Conservation (phyloP, 768 basidiomycete species). For the Leucosporidium creatinivorum region DNA sequence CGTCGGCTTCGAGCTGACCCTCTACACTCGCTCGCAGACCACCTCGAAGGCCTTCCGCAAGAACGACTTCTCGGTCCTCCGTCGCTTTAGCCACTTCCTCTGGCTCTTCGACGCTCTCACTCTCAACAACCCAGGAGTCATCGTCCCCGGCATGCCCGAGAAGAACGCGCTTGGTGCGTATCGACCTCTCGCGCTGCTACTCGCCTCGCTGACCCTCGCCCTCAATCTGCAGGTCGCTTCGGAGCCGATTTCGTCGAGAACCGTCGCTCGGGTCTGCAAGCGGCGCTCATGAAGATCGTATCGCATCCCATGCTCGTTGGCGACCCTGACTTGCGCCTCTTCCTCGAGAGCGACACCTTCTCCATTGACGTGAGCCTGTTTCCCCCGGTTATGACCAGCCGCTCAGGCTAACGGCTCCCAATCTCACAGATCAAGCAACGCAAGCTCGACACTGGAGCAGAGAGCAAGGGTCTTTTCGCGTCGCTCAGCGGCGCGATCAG, state of each 20-base stretch:
- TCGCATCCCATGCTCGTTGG: constrained; percentile 83
- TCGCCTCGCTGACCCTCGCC: background rate
- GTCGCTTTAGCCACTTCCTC: constrained; percentile 95
- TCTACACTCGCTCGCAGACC: constrained; percentile 16
- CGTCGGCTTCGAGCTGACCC: constrained; percentile 6
- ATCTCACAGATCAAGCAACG: constrained; percentile 70
- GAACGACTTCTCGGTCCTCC: constrained; percentile 79
- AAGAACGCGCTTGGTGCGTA: constrained; percentile 69
- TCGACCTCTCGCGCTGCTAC: background rate
- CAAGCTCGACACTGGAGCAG: constrained; percentile 66
- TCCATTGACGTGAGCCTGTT: constrained; percentile 63
- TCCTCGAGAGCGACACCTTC: constrained; percentile 90
- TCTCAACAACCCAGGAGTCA: constrained; percentile 87
- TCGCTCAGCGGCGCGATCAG: constrained; percentile 36
- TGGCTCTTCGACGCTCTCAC: constrained; percentile 90
- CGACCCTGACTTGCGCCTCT: constrained; percentile 78
- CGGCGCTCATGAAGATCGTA: constrained; percentile 85
- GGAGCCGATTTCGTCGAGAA: constrained; percentile 85
- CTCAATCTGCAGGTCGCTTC: constrained; percentile 56
- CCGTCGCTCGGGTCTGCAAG: constrained; percentile 71
- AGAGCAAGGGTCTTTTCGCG: constrained; percentile 49
- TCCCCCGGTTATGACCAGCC: background rate
- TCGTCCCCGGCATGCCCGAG: constrained; percentile 93
- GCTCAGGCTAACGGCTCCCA: background rate
- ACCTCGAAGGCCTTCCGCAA: constrained; percentile 55